These are phyloP conservation scores for Geosmithia flava DNA, from an alignment of 2,329 filamentous ascomycete species.

Conservation along the genomic window DNA sequence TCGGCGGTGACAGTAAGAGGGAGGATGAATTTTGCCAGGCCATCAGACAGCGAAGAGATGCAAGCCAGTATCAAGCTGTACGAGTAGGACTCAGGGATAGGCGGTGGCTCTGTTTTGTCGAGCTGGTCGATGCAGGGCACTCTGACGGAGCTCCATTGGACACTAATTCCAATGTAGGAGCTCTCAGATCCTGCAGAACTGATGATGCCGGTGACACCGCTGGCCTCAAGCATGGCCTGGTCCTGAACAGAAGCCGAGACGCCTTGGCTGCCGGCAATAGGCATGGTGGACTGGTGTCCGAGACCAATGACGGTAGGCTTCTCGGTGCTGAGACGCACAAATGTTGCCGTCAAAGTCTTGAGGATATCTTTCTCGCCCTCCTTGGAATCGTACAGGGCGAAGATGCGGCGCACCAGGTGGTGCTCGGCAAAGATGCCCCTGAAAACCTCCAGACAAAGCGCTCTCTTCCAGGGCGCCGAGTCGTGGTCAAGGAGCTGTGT, in stretches of 20 bases:
- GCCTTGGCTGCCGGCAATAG: conserved; percentile 33
- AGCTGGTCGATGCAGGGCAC: conserved; percentile 87
- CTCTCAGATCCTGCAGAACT: conserved; percentile 55
- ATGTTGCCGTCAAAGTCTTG: conserved; percentile 70
- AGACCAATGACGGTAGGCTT: conserved; percentile 83
- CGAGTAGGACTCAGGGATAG: conserved; percentile 82
- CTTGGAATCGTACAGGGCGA: conserved; percentile 63
- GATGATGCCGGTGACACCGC: conserved; percentile 79
- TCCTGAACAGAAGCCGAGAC: conserved; percentile 43
- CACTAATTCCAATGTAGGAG: conserved; percentile 67
- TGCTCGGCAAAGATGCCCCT: conserved; percentile 76
- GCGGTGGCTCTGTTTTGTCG: conserved; percentile 77
- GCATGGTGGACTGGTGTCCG: conserved; percentile 76
- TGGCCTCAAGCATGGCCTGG: conserved; percentile 80
- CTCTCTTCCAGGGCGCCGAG: conserved; percentile 71
- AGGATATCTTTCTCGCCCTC: conserved; percentile 65
- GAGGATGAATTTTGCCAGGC: conserved; percentile 83
- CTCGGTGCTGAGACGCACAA: conserved; percentile 87
- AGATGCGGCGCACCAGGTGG: conserved; percentile 66
- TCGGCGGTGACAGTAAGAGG: conserved; percentile 80
- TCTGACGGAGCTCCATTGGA: conserved; percentile 79
- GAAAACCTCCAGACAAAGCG: conserved; percentile 84
- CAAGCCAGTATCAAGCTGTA: conserved; percentile 84
- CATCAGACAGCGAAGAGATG: conserved; percentile 82
- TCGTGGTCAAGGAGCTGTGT: conserved; percentile 86